Evolutionary conservation across 805 yeast species (phyloP), one percentile per base, ranked within the genome.

Genomic region (Millerozyma miso): DNA sequence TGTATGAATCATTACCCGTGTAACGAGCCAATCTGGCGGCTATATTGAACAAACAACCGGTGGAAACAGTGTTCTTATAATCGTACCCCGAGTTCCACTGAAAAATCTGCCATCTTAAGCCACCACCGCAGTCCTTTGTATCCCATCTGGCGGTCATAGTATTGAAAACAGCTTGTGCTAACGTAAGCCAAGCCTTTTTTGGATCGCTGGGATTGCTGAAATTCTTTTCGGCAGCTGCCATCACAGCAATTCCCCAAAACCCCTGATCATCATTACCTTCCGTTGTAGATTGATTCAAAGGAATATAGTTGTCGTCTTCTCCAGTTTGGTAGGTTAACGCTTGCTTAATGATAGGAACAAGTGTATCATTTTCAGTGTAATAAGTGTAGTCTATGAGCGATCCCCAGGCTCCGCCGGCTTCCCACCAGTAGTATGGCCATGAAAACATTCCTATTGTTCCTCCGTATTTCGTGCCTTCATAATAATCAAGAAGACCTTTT

Each of bases 241-340:
- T 88, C 3, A 81, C 95, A 1, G 95, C 85, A 46, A 93, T 72
- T 4, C 96, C 98, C 98, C 98, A 91, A 62, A 91, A 88, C 1
- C 87, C 96, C 69, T 91, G 98, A 71, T 91, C 98, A 73, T 91
- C 99, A 59, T 91, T 91, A 56, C 98, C 99, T 66, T 91, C 97
- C 1, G 96, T 86, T 31, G 89, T 81, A 8, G 90, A 79, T 65
- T 90, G 96, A 62, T 88, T 88, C 47, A 80, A 68, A 3, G 97
- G 97, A 63, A 91, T 81, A 63, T 81, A 93, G 65, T 91, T 83
- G 67, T 79, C 69, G 59, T 81, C 73, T 8, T 76, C 77, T 46
- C 57, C 80, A 7, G 79, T 78, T 64, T 91, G 98, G 56, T 79
- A 81, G 40, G 77, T 57, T 53, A 91, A 60, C 2, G 95, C 85